Base-by-base conservation (phyloP, 2,329 filamentous ascomycete species). In the Furcasterigmium furcatum region DNA sequence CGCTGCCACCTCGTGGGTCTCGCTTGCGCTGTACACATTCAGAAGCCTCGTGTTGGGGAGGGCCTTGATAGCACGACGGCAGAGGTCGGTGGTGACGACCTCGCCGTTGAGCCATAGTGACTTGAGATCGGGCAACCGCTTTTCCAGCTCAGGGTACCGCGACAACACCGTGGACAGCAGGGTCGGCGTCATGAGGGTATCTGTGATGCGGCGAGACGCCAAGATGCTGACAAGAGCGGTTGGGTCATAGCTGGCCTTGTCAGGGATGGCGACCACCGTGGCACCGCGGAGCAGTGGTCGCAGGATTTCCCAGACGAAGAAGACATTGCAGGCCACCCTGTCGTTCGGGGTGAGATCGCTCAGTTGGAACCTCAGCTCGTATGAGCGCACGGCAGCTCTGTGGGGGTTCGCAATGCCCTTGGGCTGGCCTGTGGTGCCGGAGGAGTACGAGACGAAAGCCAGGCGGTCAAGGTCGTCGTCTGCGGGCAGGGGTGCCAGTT, bases 281-380 rank as follows among this genome's bases (percentile, higher is more conserved):
- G 87, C 88, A 54, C 88, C 88, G 45, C 87, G 79, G 45, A 92
- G 61, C 38, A 92, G 71, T 9, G 88, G 88, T 5, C 88, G 84
- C 45, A 92, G 64, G 46, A 91, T 91, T 62, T 92, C 88, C 88
- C 88, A 92, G 39, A 91, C 76, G 60, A 92, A 92, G 64, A 91
- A 92, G 48, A 91, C 88, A 70, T 91, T 92, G 68, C 87, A 91
- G n/a, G 88, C 88, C 10, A 91, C 87, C 7, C 88, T 79, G 54
- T 91, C 88, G 14, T 87, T 87, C 0, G 83, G 84, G 16, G 76
- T 66, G 3, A 89, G 70, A 60, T 91, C 84, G 52, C 82, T 85
- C 41, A 91, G 63, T 9, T 68, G 72, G 57, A 91, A 91, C 62
- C 88, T 73, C 51, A 89, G 64, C 54, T 88, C 73, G 59, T 91